Percentiles rank a stretch among this genome's conserved stretches.
Conservation (phyloP, 208 protist genomes). For the Blechomonas ayalai region DNA sequence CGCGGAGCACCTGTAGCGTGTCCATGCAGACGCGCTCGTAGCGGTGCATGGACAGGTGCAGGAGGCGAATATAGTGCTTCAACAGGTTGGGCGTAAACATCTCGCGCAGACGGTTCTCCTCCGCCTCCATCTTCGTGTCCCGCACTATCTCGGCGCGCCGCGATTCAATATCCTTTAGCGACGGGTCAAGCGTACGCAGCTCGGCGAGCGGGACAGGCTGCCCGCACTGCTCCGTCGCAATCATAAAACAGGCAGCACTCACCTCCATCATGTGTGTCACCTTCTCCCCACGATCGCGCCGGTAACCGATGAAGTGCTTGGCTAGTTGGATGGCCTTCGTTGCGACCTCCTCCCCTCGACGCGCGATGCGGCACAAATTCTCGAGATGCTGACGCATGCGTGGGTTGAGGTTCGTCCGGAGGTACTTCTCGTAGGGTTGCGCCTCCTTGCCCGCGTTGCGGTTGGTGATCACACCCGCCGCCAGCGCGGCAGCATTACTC, state of each 20-base stretch:
- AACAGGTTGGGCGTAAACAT: conserved; percentile 36
- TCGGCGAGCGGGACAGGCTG: conserved; percentile 55
- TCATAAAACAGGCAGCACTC: conserved; percentile 61
- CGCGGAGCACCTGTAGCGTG: conserved; percentile 26
- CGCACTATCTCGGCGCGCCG: conserved; percentile 39
- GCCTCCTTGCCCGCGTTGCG: neutral
- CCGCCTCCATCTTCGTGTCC: conserved; percentile 20
- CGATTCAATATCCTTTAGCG: conserved; percentile 45
- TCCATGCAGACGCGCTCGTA: conserved; percentile 49
- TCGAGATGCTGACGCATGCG: conserved; percentile 41
- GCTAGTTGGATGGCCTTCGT: conserved; percentile 36
- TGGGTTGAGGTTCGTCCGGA: conserved; percentile 33
- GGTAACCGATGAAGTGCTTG: conserved; percentile 34
- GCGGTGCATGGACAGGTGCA: conserved; percentile 38
- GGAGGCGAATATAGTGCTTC: conserved; percentile 51
- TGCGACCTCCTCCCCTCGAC: conserved; percentile 23
- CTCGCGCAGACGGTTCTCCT: conserved; percentile 21
- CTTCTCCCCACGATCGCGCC: conserved; percentile 39
- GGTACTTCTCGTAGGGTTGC: conserved; percentile 13
- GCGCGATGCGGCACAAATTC: conserved; percentile 37
- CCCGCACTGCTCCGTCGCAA: conserved; percentile 40
- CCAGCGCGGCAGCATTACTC: too few species aligned
- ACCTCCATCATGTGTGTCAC: conserved; percentile 43
- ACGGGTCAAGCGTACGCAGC: conserved; percentile 51
- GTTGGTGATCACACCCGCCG: conserved; percentile 2